Conservation (phyloP, 352 stramenopile genomes). For the Pythium scleroteichum region DNA sequence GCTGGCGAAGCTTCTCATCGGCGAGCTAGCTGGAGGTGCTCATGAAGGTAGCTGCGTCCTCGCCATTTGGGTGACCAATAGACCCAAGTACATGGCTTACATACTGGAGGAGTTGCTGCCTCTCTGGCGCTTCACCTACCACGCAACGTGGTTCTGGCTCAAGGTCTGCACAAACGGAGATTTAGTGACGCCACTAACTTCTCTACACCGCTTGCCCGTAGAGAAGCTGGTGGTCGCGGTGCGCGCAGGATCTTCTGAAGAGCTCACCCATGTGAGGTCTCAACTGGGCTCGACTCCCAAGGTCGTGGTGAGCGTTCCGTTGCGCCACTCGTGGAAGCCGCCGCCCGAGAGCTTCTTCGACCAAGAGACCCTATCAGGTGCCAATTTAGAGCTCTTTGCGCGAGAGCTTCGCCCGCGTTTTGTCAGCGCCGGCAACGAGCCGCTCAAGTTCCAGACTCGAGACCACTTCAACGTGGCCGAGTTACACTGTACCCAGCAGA, state of each 20-base stretch:
- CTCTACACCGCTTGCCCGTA: conserved; percentile 61
- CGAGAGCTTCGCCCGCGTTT: conserved; percentile 61
- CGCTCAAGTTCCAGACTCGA: conserved; percentile 26
- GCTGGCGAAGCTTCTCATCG: conserved; percentile 44
- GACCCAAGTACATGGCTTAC: conserved; percentile 55
- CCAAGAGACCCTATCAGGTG: not conserved
- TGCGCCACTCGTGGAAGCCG: conserved; percentile 81
- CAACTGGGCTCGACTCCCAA: conserved; percentile 36
- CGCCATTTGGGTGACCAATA: conserved; percentile 77
- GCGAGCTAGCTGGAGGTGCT: conserved; percentile 11
- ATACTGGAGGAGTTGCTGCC: conserved; percentile 59
- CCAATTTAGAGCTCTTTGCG: conserved; percentile 66
- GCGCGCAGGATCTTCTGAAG: conserved; percentile 28
- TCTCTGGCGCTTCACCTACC: conserved; percentile 55
- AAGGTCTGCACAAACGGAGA: conserved; percentile 60
- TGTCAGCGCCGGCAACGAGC: conserved; percentile 70
- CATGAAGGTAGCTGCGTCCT: conserved; percentile 50
- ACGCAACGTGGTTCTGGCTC: conserved; percentile 77
- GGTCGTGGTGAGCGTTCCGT: conserved; percentile 63
- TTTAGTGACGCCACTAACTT: conserved; percentile 59
- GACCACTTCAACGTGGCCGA: conserved; percentile 17
- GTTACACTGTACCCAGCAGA: conserved; percentile 18
- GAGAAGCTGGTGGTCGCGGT: conserved; percentile 67
- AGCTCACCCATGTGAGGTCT: conserved; percentile 22
- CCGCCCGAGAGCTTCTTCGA: conserved; percentile 62